A percentile compares a stretch with the other conserved stretches of the same genome.
Evolutionary conservation across 1,284 basidiomycete species (phyloP).

Genomic region (Irpex lacteus): DNA sequence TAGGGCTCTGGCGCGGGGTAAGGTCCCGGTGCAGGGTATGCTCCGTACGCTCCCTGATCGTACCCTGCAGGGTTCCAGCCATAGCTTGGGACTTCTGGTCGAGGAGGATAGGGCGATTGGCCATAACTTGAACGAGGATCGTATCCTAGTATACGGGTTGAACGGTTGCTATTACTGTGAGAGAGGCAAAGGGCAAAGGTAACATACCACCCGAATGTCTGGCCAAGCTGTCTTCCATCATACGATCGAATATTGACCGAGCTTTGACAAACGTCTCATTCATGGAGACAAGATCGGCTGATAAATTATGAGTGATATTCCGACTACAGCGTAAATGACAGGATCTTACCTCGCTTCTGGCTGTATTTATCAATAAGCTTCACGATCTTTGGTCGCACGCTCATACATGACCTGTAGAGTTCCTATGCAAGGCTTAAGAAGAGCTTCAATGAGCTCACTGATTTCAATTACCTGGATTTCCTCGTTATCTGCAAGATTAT

Average conservation of each 20-base stretch:
- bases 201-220: constrained; percentile 58
- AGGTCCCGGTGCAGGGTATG: constrained; percentile 33
- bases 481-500: constrained; percentile 91
- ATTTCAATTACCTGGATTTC: constrained; percentile 76
- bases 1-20: constrained; percentile 31
- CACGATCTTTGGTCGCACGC: constrained; percentile 90
- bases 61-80: constrained; percentile 40
- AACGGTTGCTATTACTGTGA: constrained; percentile 5
- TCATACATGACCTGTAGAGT: constrained; percentile 87
- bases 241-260: constrained; percentile 79
- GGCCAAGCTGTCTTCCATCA: constrained; percentile 89
- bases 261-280: constrained; percentile 87
- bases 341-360: constrained; percentile 75
- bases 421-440: constrained; percentile 48
- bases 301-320: constrained; percentile 1
- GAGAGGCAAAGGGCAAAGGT: constrained; percentile 1
- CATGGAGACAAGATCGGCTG: constrained; percentile 85
- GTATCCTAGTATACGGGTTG: constrained; percentile 21
- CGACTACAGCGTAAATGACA: not conserved
- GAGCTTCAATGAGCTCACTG: not conserved
- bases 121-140: constrained; percentile 28
- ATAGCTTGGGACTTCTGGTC: constrained; percentile 36
- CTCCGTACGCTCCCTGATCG: constrained; percentile 46
- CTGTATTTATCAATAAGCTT: constrained; percentile 98
- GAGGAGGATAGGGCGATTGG: constrained; percentile 19